Evolutionary conservation across 768 basidiomycete genomes (phyloP).

Genomic region (Infundibulicybe gibba): DNA sequence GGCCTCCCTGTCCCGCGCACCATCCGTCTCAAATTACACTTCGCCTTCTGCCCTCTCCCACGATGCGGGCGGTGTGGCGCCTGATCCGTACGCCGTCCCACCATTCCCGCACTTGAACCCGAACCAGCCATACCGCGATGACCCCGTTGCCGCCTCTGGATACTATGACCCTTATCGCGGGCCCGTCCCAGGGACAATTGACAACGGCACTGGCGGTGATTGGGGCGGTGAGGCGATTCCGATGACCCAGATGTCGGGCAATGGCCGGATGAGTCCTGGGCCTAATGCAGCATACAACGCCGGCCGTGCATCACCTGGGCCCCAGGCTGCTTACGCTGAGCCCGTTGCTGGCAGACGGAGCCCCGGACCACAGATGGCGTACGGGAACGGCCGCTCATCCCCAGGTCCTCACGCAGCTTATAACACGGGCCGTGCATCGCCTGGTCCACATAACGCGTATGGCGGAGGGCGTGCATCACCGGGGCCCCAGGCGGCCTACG

Average conservation of each 20-base stretch:
- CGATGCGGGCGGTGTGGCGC: constrained; percentile 26
- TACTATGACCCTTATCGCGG: constrained; percentile 84
- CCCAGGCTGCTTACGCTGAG: constrained; percentile 37
- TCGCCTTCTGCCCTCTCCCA: constrained; percentile 37
- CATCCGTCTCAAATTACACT: constrained; percentile 40
- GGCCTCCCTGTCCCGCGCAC: constrained; percentile 48
- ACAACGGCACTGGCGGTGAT: too few relatives aligned
- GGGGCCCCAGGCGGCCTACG: constrained; percentile 38
- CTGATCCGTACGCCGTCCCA: constrained; percentile 80
- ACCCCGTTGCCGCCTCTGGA: constrained; percentile 43
- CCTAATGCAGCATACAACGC: constrained; percentile 13
- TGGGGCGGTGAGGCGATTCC: constrained; percentile 69
- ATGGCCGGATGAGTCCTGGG: constrained; percentile 22
- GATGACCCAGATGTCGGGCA: constrained; percentile 63
- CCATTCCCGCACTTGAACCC: constrained; percentile 81
- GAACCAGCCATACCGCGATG: constrained; percentile 72
- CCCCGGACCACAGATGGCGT: constrained; percentile 35
- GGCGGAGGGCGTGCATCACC: constrained; percentile 39
- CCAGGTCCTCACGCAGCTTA: constrained; percentile 37
- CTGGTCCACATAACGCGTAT: constrained; percentile 9
- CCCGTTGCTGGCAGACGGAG: constrained; percentile 20
- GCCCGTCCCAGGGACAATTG: constrained; percentile 64
- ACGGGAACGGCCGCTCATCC: constrained; percentile 21
- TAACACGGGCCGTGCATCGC: constrained; percentile 26
- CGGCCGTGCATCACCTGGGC: constrained; percentile 42